Base-by-base conservation (phyloP, 495 filamentous ascomycete genomes). In the Chaetomium tenue region DNA sequence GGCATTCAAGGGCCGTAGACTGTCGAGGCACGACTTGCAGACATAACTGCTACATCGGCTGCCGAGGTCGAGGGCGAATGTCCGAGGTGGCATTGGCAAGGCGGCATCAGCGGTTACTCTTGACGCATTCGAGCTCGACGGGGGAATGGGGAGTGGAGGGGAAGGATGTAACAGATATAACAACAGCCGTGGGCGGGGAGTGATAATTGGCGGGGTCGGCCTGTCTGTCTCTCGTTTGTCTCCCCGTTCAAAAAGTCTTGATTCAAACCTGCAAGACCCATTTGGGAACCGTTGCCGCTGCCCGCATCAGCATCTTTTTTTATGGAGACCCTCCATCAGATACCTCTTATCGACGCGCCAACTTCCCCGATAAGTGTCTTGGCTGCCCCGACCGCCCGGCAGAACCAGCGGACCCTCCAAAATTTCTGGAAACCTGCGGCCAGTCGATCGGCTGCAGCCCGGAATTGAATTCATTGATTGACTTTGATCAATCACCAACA, bases 11-110 rank as follows among this genome's bases (percentile, higher is more conserved):
- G 62, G 44, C 53, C 65, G 68, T 8, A 76, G 57, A 26, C 56
- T 68, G 42, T 69, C 67, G 50, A 74, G 60, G 54, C 74, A 76
- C 20, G 74, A 70, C 57, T 72, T 70, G 67, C 74, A 76, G 40
- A 76, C 65, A 64, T 75, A 76, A 66, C 67, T 66, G 67, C 64
- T 71, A 13, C 67, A 67, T 37, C 70, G 70, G 47, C 65, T 51
- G 51, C 65, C 47, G 9, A 74, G 44, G 9, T 74, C 74, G 40
- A 72, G 53, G 16, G 70, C 23, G 63, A 72, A 51, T 8, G 64
- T 46, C 61, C 71, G 50, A 12, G 73, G 72, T 70, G 74, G 74
- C 74, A 76, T 76, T 46, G 28, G 46, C 13, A 48, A 16, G 22
- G 13, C 12, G 1, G 15, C 22, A 23, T 13, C 51, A 12, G 55